Base-by-base conservation (phyloP, 345 rosid genomes). In the Syzygium jambos region DNA sequence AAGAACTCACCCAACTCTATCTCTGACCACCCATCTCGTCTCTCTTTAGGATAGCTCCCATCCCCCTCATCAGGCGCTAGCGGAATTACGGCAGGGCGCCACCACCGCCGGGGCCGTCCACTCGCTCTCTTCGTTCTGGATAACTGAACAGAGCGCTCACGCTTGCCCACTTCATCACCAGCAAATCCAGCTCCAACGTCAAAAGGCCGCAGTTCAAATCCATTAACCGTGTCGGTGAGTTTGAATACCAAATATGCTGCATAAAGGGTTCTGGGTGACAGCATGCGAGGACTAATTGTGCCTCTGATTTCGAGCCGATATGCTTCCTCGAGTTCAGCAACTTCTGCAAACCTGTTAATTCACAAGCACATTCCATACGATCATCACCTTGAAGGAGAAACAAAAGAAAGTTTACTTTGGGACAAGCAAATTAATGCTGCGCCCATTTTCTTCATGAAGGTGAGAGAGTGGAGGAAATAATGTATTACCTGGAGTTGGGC, bases 1-100 rank as follows among this genome's bases (percentile, higher is more conserved):
- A 51, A 89, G 86, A 88, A 88, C n/a, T 86, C 87, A 1, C 93
- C 93, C 41, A 92, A 51, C 78, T 90, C 89, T 65, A 90, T 68
- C 84, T 92, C 93, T 23, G 65, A 46, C 92, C 92, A 90, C 29
- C 41, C 53, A 34, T 61, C 68, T 61, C 34, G 68, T 85, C 87
- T 77, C 85, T 83, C 61, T 46, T 82, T 29, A 7, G 84, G 87
- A 68, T 46, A 59, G 2, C 41, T 49, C 7, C 29, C 56, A 15
- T 7, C 17, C 53, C 78, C 78, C 3, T 61, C 80, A 9, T 52
- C 12, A 27, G 23, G 3, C 27, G 23, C 54, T 9, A 56, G 27
- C 23, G 61, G n/a, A 56, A 43, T 43, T 43, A 43, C 1, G 46
- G n/a, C n/a, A n/a, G 7, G 7, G 3, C 46, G 3, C 7, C 7